Evolutionary conservation across 257 asterid species (phyloP), one percentile per base, ranked within the genome.

Genomic region (Linderniella brevidens): DNA sequence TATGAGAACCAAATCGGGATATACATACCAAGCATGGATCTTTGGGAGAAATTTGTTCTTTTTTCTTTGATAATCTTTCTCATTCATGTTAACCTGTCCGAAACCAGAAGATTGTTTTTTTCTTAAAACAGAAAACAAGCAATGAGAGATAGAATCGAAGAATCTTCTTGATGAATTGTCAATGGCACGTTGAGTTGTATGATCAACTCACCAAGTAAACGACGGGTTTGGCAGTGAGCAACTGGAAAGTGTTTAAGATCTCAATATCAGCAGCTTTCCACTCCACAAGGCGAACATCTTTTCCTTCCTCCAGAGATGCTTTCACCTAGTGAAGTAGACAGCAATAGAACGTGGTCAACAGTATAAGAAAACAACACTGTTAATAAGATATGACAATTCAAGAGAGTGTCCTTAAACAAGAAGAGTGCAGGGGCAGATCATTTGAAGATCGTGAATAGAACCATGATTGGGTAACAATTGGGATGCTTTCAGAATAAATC

Each of bases 31-130:
- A 51, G 96, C 80, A 71, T 90, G 99, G 61, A 90, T 90, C 76
- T 85, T 90, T n/a, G 94, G 88, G 49, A 90, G 96, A 71, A 81
- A 85, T 78, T 90, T 90, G 82, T 90, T 90, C 92, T 90, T 90
- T 67, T 90, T 90, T 55, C 99, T 72, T 63, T 73, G 80, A 61
- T 90, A 90, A 63, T 90, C 99, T 68, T 70, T 90, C 80, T 90
- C 99, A 42, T 77, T 90, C 99, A 90, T 90, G 79, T 90, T 90
- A 54, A 85, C 96, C 99, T 90, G 93, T 59, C 54, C 58, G 32
- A 25, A 25, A 25, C 32, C 32, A 25, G 32, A 25, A 6, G 3
- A 25, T 2, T 25, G 3, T 25, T 6, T 25, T 25, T 25, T 25
- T 25, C n/a, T n/a, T n/a, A n/a, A n/a, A n/a, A 25, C 32, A 25